Evolutionary conservation across 192 early-diverging fungal genomes (phyloP).

Genomic region (Coemansia sp.): DNA sequence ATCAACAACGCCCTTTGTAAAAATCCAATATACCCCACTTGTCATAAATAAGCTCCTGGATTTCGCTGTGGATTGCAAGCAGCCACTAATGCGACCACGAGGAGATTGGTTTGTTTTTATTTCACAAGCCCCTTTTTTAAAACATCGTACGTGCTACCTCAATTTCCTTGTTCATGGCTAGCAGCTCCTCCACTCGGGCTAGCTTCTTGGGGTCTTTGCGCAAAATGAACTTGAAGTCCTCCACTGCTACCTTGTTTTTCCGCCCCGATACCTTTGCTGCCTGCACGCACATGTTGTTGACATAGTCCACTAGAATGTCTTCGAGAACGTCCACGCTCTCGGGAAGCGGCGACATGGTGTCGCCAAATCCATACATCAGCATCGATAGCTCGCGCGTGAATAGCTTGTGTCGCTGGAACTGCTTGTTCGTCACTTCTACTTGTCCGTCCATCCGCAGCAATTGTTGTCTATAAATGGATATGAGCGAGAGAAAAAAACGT

Average conservation of each 20-base stretch:
- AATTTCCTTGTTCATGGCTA: conserved; percentile 54
- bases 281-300: conserved; percentile 44
- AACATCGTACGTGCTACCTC: conserved; percentile 38
- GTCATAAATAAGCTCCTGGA: not conserved
- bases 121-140: too few species aligned
- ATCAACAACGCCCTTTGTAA: not conserved
- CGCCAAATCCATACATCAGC: conserved; percentile 52
- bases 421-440: conserved; percentile 41
- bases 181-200: conserved; percentile 48
- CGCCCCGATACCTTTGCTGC: conserved; percentile 37
- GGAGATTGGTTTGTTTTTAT: not conserved
- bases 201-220: conserved; percentile 54
- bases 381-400: conserved; percentile 43
- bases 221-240: conserved; percentile 50
- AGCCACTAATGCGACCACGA: not conserved
- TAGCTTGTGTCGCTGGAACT: conserved; percentile 45
- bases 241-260: conserved; percentile 26
- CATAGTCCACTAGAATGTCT: conserved; percentile 51
- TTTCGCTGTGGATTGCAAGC: not conserved
- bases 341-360: conserved; percentile 23
- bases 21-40: not conserved
- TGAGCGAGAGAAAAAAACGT: not conserved
- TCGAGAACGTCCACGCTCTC: conserved; percentile 51
- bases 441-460: conserved; percentile 36
- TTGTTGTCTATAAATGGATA: not conserved